Evolutionary conservation across 176 grass and related monocot genomes (phyloP).

Genomic region (Oryza meyeriana): DNA sequence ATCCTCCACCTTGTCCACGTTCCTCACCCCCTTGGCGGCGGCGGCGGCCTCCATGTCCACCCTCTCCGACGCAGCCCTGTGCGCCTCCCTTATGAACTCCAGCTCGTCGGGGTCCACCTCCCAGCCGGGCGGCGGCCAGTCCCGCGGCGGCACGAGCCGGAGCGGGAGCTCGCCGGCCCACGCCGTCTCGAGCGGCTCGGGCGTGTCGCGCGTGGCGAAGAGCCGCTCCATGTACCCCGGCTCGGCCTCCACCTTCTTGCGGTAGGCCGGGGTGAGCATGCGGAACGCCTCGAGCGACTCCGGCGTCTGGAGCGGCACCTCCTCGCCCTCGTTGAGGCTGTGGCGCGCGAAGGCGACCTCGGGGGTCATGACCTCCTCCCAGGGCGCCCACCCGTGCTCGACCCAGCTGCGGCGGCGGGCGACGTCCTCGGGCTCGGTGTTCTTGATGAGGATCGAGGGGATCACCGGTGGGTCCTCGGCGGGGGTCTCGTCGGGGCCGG

Average conservation of each 20-base stretch:
- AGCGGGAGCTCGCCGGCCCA: slow-evolving; percentile 69
- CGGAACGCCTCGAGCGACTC: slow-evolving; percentile 86
- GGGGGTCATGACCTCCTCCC: slow-evolving; percentile 82
- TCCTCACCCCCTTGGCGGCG: slow-evolving; percentile 31
- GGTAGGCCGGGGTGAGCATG: slow-evolving; percentile 89
- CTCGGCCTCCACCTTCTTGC: slow-evolving; percentile 76
- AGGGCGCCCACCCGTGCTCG: slow-evolving; percentile 80
- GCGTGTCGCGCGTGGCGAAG: slow-evolving; percentile 76
- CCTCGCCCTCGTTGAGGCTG: slow-evolving; percentile 87
- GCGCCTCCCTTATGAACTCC: slow-evolving; percentile 84
- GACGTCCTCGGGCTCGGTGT: slow-evolving; percentile 65
- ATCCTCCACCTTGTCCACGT: slow-evolving; percentile 54
- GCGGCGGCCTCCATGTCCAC: slow-evolving; percentile 62
- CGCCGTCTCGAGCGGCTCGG: slow-evolving; percentile 69
- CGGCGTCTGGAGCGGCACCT: slow-evolving; percentile 82
- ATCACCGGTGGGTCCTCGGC: slow-evolving; percentile 52
- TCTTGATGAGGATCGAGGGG: slow-evolving; percentile 37
- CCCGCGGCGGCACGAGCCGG: slow-evolving; percentile 72
- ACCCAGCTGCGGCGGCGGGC: slow-evolving; percentile 68
- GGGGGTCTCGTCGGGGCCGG: slow-evolving; percentile 48
- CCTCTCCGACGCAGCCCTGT: slow-evolving; percentile 61
- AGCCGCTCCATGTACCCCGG: slow-evolving; percentile 64
- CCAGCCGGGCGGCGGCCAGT: slow-evolving; percentile 89
- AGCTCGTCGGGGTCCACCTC: slow-evolving; percentile 80
- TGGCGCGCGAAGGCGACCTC: slow-evolving; percentile 83